These are phyloP conservation scores for Coemansia sp. DNA, from an alignment of 192 early-diverging fungal species.

Conservation along the genomic window DNA sequence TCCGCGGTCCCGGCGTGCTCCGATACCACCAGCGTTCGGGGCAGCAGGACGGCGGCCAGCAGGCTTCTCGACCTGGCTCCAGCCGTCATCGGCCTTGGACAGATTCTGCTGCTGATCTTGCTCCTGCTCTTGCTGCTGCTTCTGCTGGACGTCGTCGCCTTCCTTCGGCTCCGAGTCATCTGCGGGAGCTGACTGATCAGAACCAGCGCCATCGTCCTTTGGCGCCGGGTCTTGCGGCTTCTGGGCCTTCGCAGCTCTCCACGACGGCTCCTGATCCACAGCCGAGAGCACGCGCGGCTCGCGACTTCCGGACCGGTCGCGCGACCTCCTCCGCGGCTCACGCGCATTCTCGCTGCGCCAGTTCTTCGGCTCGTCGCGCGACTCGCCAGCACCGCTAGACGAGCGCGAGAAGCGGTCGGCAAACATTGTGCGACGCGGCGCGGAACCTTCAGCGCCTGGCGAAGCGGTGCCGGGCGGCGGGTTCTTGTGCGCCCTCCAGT, in stretches of 20 bases:
- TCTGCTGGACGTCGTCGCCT: too few relatives aligned
- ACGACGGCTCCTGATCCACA: conserved; percentile 25
- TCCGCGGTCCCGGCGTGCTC: not conserved
- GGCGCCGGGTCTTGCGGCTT: not conserved
- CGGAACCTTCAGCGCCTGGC: not conserved
- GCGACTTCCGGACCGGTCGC: conserved; percentile 17
- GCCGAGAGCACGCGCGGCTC: conserved; percentile 29
- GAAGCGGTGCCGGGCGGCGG: conserved; percentile 3
- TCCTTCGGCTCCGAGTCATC: conserved; percentile 5
- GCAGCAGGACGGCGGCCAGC: conserved; percentile 2
- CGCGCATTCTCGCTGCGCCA: conserved; percentile 21
- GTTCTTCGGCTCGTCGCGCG: conserved; percentile 13
- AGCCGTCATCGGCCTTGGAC: conserved; percentile 9
- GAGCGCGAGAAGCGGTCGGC: conserved; percentile 34
- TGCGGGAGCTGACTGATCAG: not conserved
- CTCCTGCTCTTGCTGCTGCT: not conserved
- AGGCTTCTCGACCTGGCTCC: conserved; percentile 42
- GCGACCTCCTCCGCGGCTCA: conserved; percentile 8
- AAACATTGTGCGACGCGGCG: conserved; percentile 7
- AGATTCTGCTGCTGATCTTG: too few relatives aligned
- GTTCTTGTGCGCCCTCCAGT: conserved; percentile 43
- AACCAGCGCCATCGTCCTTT: not conserved
- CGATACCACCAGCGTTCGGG: not conserved
- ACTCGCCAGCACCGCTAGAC: conserved; percentile 22
- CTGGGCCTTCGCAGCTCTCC: conserved; percentile 16